A percentile compares a stretch with the other conserved stretches of the same genome.
These are phyloP conservation scores for Lasiodiplodia theobromae DNA, from an alignment of 2,329 filamentous ascomycete genomes.

Conservation along the genomic window DNA sequence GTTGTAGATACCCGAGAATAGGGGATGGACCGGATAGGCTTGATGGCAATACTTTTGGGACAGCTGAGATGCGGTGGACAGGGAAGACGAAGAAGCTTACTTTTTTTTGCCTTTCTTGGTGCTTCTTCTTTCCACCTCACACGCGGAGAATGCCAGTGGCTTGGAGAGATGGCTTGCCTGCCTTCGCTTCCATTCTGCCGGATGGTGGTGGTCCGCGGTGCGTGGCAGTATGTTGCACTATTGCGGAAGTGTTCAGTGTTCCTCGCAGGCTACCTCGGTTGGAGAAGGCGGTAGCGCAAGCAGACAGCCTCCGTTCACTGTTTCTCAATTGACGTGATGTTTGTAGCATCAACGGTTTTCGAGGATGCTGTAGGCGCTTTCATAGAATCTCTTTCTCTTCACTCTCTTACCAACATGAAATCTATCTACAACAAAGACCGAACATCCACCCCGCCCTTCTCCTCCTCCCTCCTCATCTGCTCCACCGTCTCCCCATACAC, in stretches of 20 bases:
- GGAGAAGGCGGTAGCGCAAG: too few relatives aligned
- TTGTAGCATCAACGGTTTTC: too few relatives aligned
- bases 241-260: not conserved
- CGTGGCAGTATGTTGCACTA: not conserved
- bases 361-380: not conserved
- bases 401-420: not conserved
- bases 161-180: not conserved
- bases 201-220: not conserved
- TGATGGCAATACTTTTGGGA: too few relatives aligned
- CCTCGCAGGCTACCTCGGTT: too few relatives aligned
- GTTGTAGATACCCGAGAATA: not conserved
- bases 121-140: not conserved
- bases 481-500: slow-evolving; percentile 39
- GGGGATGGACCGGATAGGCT: too few relatives aligned
- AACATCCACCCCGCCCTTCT: slow-evolving; percentile 11
- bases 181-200: slow-evolving; percentile 1
- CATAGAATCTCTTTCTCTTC: not conserved
- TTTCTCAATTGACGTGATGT: too few relatives aligned
- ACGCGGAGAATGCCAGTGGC: not conserved
- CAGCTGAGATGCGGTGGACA: too few relatives aligned
- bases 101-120: not conserved
- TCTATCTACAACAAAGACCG: slow-evolving; percentile 2
- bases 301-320: too few relatives aligned
- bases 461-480: slow-evolving; percentile 19
- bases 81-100: not conserved